Base-by-base conservation (phyloP, 139 green algal species). In the Trebouxia sp. region DNA sequence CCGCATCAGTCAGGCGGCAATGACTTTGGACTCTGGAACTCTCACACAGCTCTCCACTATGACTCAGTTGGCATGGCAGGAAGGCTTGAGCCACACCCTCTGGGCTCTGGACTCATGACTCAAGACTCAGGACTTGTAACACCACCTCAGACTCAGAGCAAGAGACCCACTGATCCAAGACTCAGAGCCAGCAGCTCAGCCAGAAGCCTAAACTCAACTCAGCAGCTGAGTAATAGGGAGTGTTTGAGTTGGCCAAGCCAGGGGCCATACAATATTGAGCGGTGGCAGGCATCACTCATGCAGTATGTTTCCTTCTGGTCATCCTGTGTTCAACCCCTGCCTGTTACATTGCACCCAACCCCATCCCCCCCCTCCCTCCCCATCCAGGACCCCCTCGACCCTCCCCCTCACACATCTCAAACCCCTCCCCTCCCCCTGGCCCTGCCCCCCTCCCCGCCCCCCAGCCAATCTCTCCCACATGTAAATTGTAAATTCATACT, bases 281-380 rank as follows among this genome's bases (percentile, higher is more conserved):
- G 55, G 24, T 81, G 76, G 76, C 76, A 66, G 38, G 24, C 62
- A n/a, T 42, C 58, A 38, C 45, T 81, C 22, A 35, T 75, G 55
- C 38, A 66, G 76, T 81, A 41, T 41, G 58, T 30, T 5, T n/a
- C 11, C 28, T 38, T 39, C 7, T 53, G 1, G 15, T 1, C 20
- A 53, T 14, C 20, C 47, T 53, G 14, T 53, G 47, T 26, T 26
- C 15, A 4, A 53, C 47, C n/a, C n/a, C n/a, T n/a, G n/a, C n/a
- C n/a, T n/a, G n/a, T n/a, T n/a, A n/a, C n/a, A n/a, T n/a, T n/a
- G n/a, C n/a, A n/a, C n/a, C n/a, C n/a, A n/a, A n/a, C n/a, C n/a
- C n/a, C n/a, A n/a, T n/a, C n/a, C n/a, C n/a, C n/a, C n/a, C n/a
- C n/a, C n/a, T n/a, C n/a, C n/a, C n/a, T n/a, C n/a, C n/a, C n/a